These are phyloP conservation scores for Irpex sp. DNA, from an alignment of 1,284 basidiomycete species.

Conservation along the genomic window DNA sequence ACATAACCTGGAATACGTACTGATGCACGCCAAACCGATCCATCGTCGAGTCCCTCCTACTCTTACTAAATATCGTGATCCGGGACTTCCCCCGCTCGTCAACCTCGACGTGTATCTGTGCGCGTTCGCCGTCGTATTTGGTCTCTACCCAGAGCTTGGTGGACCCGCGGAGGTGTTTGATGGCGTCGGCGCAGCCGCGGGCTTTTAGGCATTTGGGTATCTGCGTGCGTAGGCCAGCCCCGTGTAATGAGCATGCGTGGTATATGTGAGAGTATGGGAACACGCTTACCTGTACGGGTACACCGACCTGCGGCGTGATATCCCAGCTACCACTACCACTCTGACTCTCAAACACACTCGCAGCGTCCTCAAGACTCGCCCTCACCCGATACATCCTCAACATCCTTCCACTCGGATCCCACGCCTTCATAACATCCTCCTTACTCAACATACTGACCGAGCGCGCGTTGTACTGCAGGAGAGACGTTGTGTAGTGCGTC, in stretches of 20 bases:
- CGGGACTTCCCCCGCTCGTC: conserved; percentile 29
- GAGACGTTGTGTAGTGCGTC: conserved; percentile 41
- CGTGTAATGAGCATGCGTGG: background rate
- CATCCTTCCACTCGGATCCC: conserved; percentile 60
- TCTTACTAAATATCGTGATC: conserved; percentile 83
- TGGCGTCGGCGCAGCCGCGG: conserved; percentile 47
- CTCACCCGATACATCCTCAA: conserved; percentile 47
- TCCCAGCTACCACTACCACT: conserved; percentile 9
- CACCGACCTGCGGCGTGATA: conserved; percentile 33
- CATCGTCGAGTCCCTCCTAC: conserved; percentile 69
- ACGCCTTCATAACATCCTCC: conserved; percentile 61
- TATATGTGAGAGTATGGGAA: background rate
- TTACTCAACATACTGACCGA: conserved; percentile 52
- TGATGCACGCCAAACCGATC: conserved; percentile 67
- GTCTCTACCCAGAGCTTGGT: conserved; percentile 73
- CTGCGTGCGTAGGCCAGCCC: conserved; percentile 29
- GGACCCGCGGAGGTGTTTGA: conserved; percentile 41
- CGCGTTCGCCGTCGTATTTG: conserved; percentile 88
- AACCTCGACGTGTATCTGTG: conserved; percentile 77
- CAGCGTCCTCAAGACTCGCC: conserved; percentile 55
- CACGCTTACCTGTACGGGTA: conserved; percentile 49
- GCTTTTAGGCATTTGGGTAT: conserved; percentile 81
- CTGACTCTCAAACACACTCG: conserved; percentile 33
- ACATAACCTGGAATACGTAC: conserved; percentile 34
- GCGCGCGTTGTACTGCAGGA: conserved; percentile 50